Base-by-base conservation (phyloP, 179 eudicot genomes). In the Spinacia oleracea region DNA sequence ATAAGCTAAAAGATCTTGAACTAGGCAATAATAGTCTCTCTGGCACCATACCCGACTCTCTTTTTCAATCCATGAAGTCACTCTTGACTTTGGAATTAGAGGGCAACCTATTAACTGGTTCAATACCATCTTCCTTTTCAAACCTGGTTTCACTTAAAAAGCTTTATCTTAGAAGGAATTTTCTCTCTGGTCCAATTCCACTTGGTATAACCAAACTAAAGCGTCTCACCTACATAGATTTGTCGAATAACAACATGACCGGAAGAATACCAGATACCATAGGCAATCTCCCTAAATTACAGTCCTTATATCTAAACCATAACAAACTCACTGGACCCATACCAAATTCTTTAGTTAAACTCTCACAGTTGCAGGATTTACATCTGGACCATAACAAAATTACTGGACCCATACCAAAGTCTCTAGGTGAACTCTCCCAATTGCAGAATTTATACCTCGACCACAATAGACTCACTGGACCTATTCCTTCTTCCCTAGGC, bases 401-500 rank as follows among this genome's bases (percentile, higher is more conserved):
- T 6, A 23, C 32, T 25, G 58, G 74, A 16, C 0, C 20, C 25
- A 45, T 70, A 46, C 74, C 38, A 11, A 43, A 73, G 7, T 83
- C 96, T 0, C 66, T 93, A 6, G 97, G 97, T 7, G 74, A 79
- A 6, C 90, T 93, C 5, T 75, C 91, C n/a, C 51, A 80, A 7
- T 76, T 94, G 21, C 25, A 14, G 3, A 68, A 73, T 0, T 48
- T 93, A 20, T 83, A 85, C 80, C 88, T 94, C 7, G 73, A 87
- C 60, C 59, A 82, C 0, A 94, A 93, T 79, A 81, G 76, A 9
- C 76, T 93, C 32, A 51, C 72, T 0, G 97, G 97, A 10, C 76
- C 55, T 10, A 76, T 94, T 34, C 98, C 98, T 23, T 77, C 84
- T n/a, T 82, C 97, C 8, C 76, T 94, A 2, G 81, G 74, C 32